Base-by-base conservation (phyloP, 805 yeast species). In the Saturnispora diversa region DNA sequence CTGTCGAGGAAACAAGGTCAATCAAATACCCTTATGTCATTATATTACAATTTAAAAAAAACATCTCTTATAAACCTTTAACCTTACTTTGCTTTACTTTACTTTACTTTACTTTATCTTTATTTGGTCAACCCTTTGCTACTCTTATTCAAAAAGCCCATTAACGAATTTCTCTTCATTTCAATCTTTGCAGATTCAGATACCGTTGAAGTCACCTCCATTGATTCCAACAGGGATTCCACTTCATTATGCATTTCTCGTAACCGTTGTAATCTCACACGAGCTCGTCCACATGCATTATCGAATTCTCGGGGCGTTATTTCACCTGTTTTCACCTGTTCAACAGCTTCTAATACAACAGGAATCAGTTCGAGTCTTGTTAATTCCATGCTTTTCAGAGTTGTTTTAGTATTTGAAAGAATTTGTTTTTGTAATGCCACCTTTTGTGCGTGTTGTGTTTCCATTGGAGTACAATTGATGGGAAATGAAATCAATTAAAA, bases 231-330 rank as follows among this genome's bases (percentile, higher is more conserved):
- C 16, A 12, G 35, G 5, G 16, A 48, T 30, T 68, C 47, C 13
- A 58, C 62, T 31, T 63, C 68, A 12, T 66, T 61, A 1, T 69
- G 59, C 44, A 68, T 72, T 26, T 65, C 59, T 34, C 65, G 56
- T 25, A 68, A 53, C 35, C 52, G 62, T 37, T 53, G 54, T 21
- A 71, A 44, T 44, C 73, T 52, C 17, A 70, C 60, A 27, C 72
- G 56, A 25, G 72, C 62, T 11, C 69, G 54, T 16, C 76, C 77
- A 22, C 72, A 62, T 6, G 68, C 62, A 46, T 65, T 67, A 24
- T 63, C 68, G 29, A 64, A 62, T 37, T 68, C 72, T 39, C 65
- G 65, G 0, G 70, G 68, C n/a, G 65, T 44, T 1, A 67, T 49
- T 39, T 60, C 57, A 0, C 71, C 72, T 2, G 54, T 46, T 33